A percentile compares a stretch with the other conserved stretches of the same genome.
These are phyloP conservation scores for Populus davidiana DNA, from an alignment of 345 rosid genomes.

Conservation along the genomic window DNA sequence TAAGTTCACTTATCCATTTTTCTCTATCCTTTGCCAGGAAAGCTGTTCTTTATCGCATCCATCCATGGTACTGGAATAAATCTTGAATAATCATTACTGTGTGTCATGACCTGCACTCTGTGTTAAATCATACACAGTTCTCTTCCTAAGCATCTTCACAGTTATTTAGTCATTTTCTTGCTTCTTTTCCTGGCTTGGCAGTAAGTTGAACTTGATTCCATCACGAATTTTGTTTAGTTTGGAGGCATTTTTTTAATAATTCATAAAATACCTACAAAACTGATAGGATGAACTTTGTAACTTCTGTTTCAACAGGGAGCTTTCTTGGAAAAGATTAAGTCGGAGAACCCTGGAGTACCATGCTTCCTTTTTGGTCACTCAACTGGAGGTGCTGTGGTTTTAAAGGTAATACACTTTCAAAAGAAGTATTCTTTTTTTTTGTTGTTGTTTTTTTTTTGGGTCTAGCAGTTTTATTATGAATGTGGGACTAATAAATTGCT, in stretches of 20 bases:
- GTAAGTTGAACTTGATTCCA: slow-evolving; percentile 9
- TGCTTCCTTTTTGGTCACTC: slow-evolving; percentile 98
- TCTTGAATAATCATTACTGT: neutral
- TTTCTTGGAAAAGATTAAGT: slow-evolving; percentile 75
- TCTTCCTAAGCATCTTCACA: neutral
- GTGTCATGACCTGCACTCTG: neutral
- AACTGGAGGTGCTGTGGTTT: slow-evolving; percentile 96
- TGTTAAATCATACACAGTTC: neutral
- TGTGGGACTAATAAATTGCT: slow-evolving; percentile 5
- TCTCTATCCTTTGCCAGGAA: neutral
- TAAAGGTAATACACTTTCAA: slow-evolving; percentile 53
- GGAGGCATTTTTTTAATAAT: neutral
- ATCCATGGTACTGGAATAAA: neutral
- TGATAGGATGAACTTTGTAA: neutral
- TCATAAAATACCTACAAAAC: neutral
- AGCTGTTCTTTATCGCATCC: neutral
- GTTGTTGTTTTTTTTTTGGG: neutral
- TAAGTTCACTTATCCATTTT: slow-evolving; percentile 31
- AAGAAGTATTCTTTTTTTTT: neutral
- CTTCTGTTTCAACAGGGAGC: slow-evolving; percentile 48
- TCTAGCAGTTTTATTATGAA: neutral
- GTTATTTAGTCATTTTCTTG: neutral
- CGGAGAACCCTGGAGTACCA: slow-evolving; percentile 74
- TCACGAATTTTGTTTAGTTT: neutral
- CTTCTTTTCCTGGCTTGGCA: neutral